Conservation (phyloP, 495 filamentous ascomycete species). For the Penicillium ucsense region DNA sequence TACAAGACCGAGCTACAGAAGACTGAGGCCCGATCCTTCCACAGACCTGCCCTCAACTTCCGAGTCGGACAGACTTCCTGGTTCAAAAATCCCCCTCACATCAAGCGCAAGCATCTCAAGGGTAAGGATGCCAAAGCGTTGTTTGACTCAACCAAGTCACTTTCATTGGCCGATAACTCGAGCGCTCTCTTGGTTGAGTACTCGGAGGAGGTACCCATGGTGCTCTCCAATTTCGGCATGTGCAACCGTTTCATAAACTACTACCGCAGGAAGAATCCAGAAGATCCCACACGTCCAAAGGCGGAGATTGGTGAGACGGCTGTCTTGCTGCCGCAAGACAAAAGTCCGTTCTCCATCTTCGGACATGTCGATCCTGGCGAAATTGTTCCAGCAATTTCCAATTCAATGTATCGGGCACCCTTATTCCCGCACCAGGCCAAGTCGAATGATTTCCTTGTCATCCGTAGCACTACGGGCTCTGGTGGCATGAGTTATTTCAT, state of each 20-base stretch:
- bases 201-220: conserved; percentile 83
- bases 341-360: conserved; percentile 91
- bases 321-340: conserved; percentile 83
- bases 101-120: conserved; percentile 70
- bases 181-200: conserved; percentile 83
- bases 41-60: conserved; percentile 65
- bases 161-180: conserved; percentile 82
- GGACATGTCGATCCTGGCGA: conserved; percentile 86
- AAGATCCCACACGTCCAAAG: conserved; percentile 65
- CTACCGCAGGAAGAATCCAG: conserved; percentile 76
- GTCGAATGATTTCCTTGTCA: conserved; percentile 76
- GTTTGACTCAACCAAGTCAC: conserved; percentile 63
- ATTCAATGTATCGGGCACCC: conserved; percentile 89
- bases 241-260: conserved; percentile 91
- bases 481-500: conserved; percentile 68
- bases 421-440: conserved; percentile 80
- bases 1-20: conserved; percentile 78
- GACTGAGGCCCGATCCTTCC: conserved; percentile 78
- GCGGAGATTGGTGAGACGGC: conserved; percentile 75
- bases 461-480: conserved; percentile 64
- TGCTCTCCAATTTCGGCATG: conserved; percentile 96
- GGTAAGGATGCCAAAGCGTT: conserved; percentile 65
- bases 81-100: conserved; percentile 33
- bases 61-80: conserved; percentile 47
- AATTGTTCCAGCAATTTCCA: conserved; percentile 79